Conservation (phyloP, 176 grass and related monocot genomes). For the Metroxylon sagu region DNA sequence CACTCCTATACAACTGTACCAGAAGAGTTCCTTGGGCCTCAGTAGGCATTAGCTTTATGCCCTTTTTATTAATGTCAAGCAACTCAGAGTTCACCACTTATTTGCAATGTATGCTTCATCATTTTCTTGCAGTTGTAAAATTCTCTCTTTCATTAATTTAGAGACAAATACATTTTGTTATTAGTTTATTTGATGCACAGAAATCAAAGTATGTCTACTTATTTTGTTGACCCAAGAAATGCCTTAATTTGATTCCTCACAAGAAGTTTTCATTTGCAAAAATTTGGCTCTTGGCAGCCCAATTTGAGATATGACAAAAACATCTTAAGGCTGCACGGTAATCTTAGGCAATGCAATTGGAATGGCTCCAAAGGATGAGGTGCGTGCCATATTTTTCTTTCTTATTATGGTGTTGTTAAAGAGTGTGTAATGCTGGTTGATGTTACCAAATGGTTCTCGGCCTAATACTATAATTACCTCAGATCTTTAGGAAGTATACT, state of each 20-base stretch:
- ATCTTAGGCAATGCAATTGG: constrained; percentile 86
- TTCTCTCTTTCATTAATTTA: no score
- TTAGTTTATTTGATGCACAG: not conserved
- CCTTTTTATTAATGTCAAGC: no score
- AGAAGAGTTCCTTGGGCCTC: no score
- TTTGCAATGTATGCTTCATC: no score
- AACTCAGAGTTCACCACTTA: no score
- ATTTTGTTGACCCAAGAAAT: constrained; percentile 24
- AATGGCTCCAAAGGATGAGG: constrained; percentile 73
- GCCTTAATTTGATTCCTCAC: constrained; percentile 70
- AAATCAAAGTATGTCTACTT: not conserved
- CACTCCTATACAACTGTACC: no score
- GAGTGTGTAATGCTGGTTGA: not conserved
- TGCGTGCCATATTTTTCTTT: constrained; percentile 8
- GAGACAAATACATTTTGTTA: no score
- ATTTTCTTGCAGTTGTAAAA: no score
- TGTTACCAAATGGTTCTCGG: not conserved
- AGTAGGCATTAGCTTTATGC: no score
- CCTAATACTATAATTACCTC: not conserved
- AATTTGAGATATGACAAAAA: constrained; percentile 63
- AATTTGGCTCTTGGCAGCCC: constrained; percentile 74
- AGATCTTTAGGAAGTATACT: constrained; percentile 85
- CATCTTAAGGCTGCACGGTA: constrained; percentile 42
- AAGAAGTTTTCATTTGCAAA: constrained; percentile 78
- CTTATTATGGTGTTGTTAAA: not conserved